Base-by-base conservation (phyloP, 257 asterid species). In the Nemophila menziesii region DNA sequence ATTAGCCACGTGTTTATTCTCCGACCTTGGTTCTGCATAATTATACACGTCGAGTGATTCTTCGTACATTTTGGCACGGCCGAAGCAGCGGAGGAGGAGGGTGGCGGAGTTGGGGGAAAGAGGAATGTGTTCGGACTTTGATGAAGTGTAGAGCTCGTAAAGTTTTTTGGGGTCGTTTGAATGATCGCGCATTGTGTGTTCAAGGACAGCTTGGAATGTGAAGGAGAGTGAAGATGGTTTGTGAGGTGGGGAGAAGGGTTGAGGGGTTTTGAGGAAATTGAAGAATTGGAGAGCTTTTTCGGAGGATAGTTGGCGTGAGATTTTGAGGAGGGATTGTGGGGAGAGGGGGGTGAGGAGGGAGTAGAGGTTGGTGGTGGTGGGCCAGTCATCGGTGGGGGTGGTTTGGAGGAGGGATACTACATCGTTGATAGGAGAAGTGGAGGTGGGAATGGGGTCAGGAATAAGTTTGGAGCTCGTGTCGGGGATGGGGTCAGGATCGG, bases 131-230 rank as follows among this genome's bases (percentile, higher is more conserved):
- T 60, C 62, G 16, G 68, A 79, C 38, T 52, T 71, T 23, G 74
- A 57, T 10, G 65, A 50, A 29, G 21, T 16, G 46, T 70, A 82
- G 26, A 82, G 75, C 54, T 76, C 81, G 47, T 45, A 53, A 11
- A 77, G 72, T 69, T 59, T 71, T 5, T 24, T 43, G 0, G 72
- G 49, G 0, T 61, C 22, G 4, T 56, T 50, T 4, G 60, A 48
- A 38, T 62, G 46, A 26, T 66, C 82, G 43, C 73, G 82, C 62
- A 51, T 33, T 24, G 77, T 70, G 44, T 57, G 79, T 60, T 79
- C 92, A 21, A 77, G 58, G 3, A 79, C 61, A 21, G 79, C 94
- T 46, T 86, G 87, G 55, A 86, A 82, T 12, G 72, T 68, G 29
- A 70, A 52, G 53, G 96, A 65, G 24, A 62, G 53, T 8, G 71